These are phyloP conservation scores for Plantago lanceolata DNA, from an alignment of 305 asterid genomes.

Conservation along the genomic window DNA sequence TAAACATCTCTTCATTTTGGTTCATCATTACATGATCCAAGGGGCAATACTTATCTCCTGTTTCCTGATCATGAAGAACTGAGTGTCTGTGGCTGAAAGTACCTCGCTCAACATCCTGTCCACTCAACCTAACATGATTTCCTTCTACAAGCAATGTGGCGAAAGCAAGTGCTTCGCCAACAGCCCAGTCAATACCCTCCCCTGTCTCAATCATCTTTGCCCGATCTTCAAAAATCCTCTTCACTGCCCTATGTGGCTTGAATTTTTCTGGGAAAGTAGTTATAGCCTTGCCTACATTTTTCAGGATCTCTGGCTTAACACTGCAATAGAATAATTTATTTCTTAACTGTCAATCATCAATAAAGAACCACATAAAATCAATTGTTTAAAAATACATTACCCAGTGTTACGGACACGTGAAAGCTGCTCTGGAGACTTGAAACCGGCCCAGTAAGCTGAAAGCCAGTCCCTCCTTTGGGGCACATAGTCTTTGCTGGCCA, in stretches of 20 bases:
- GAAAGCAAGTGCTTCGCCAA: conserved; percentile 92
- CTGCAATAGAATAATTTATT: conserved; percentile 38
- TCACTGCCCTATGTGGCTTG: conserved; percentile 76
- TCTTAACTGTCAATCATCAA: conserved; percentile 6
- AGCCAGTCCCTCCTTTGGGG: conserved; percentile 94
- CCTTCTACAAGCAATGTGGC: conserved; percentile 91
- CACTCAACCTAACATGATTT: conserved; percentile 93
- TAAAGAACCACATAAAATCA: conserved; percentile 5
- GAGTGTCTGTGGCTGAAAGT: conserved; percentile 95
- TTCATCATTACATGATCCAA: conserved; percentile 73
- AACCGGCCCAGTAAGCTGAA: conserved; percentile 92
- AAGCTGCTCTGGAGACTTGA: conserved; percentile 94
- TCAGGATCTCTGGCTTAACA: conserved; percentile 84
- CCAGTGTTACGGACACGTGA: conserved; percentile 91
- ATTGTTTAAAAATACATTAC: conserved; percentile 33
- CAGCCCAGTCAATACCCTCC: conserved; percentile 95
- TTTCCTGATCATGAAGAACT: conserved; percentile 83
- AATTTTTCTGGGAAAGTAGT: conserved; percentile 72
- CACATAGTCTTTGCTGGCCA: conserved; percentile 78
- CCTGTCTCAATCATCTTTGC: conserved; percentile 85
- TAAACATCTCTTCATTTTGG: conserved; percentile 91
- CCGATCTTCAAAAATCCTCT: conserved; percentile 73
- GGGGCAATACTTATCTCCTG: conserved; percentile 74
- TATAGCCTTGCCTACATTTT: conserved; percentile 82
- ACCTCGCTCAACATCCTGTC: conserved; percentile 96